phyloP scores from a whole-genome alignment of 352 stramenopile species.

The Globisporangium viniferum region DNA sequence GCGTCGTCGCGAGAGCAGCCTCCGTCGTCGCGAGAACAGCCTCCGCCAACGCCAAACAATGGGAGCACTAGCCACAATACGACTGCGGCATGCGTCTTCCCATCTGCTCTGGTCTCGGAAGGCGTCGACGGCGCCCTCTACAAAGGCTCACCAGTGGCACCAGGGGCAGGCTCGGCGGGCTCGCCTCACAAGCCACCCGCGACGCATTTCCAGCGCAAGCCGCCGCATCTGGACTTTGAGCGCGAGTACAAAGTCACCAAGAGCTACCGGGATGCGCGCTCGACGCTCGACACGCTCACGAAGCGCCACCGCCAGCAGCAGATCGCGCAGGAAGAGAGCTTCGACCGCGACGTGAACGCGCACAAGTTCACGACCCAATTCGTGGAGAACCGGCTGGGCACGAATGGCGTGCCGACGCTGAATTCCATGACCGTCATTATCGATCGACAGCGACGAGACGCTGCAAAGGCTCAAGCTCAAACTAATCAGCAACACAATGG shows the following conservation, averaged over 20 bases:
- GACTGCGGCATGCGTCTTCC: conserved; percentile 20
- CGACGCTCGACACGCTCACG: conserved; percentile 43
- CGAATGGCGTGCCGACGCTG: conserved; percentile 56
- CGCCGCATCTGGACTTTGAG: conserved; percentile 47
- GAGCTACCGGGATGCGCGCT: conserved; percentile 46
- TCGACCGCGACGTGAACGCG: conserved; percentile 31
- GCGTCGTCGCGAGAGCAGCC: not conserved
- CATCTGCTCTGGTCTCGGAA: conserved; percentile 20
- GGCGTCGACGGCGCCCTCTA: conserved; percentile 53
- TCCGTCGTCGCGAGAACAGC: not conserved
- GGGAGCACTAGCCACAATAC: not conserved
- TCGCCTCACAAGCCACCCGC: not conserved
- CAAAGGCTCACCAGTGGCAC: conserved; percentile 12
- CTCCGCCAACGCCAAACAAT: not conserved
- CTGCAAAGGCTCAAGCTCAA: not conserved
- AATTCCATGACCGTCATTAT: conserved; percentile 65
- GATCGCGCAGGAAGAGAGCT: conserved; percentile 50
- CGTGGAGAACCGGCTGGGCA: conserved; percentile 56
- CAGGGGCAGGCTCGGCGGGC: conserved; percentile 2
- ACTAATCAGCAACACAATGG: not conserved
- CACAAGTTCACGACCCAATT: conserved; percentile 51
- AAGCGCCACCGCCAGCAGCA: conserved; percentile 50
- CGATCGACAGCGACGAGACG: conserved; percentile 33
- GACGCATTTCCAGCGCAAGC: conserved; percentile 47
- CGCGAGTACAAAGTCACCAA: conserved; percentile 45